A percentile compares a stretch with the other conserved stretches of the same genome.
These are phyloP conservation scores for Xylaria sp. DNA, from an alignment of 2,329 filamentous ascomycete genomes.

Conservation along the genomic window DNA sequence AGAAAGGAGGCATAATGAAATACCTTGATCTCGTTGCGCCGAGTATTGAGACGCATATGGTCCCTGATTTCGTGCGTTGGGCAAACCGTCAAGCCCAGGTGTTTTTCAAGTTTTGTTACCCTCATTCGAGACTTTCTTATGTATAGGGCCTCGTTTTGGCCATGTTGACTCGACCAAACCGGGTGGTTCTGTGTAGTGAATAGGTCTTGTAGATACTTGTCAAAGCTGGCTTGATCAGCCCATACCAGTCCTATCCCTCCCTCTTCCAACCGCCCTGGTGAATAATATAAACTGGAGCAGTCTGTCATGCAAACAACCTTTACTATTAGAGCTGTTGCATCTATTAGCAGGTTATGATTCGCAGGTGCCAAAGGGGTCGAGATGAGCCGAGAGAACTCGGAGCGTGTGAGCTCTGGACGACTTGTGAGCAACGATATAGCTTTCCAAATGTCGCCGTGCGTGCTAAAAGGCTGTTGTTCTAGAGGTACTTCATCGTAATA, in stretches of 20 bases:
- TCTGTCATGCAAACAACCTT: conserved; percentile 26
- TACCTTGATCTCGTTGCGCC: conserved; percentile 20
- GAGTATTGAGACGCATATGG: conserved; percentile 22
- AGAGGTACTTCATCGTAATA: conserved; percentile 10
- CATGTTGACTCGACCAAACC: conserved; percentile 19
- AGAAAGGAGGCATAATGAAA: conserved; percentile 29
- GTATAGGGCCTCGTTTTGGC: conserved; percentile 16
- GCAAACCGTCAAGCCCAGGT: conserved; percentile 5
- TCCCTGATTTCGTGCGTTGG: conserved; percentile 25
- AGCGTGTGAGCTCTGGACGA: conserved; percentile 8
- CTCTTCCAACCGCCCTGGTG: conserved; percentile 25
- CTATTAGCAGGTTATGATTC: not conserved
- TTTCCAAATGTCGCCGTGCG: conserved; percentile 20
- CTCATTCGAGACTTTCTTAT: conserved; percentile 6
- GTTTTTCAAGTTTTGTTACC: too few relatives aligned
- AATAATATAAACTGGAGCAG: conserved; percentile 21
- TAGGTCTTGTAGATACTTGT: conserved; percentile 28
- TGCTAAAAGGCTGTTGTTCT: conserved; percentile 2
- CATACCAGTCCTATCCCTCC: conserved; percentile 13
- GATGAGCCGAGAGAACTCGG: conserved; percentile 8
- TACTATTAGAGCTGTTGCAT: conserved; percentile 20
- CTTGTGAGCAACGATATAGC: conserved; percentile 5
- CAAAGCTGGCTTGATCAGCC: conserved; percentile 20
- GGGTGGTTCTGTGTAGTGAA: conserved; percentile 21
- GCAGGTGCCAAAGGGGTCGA: not conserved